These are phyloP conservation scores for Colletotrichum cuscutae DNA, from an alignment of 2,329 filamentous ascomycete genomes.

Conservation along the genomic window DNA sequence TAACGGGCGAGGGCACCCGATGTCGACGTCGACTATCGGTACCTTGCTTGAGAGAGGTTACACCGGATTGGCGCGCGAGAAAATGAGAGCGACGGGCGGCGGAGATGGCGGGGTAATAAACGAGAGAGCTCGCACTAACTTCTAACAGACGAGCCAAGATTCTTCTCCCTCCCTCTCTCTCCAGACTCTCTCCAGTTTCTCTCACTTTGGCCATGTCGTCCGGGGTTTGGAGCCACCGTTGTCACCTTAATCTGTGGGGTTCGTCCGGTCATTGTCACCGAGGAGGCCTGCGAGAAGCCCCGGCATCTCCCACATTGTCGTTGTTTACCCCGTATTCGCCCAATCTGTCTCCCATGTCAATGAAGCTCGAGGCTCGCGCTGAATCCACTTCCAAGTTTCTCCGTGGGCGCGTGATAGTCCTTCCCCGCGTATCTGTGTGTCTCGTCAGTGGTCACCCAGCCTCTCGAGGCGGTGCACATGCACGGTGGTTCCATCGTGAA, in stretches of 20 bases:
- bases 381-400: constrained; percentile 11
- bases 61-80: constrained; percentile 27
- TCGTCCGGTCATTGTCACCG: constrained; percentile 2
- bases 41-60: constrained; percentile 19
- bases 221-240: background rate
- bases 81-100: background rate
- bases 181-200: background rate
- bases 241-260: constrained; percentile 24
- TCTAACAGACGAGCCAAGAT: background rate
- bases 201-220: background rate
- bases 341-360: background rate
- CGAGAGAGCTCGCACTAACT: background rate
- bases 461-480: background rate
- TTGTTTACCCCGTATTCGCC: background rate
- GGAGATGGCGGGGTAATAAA: constrained; percentile 17
- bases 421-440: no score
- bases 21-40: constrained; percentile 13
- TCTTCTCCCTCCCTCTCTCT: no score
- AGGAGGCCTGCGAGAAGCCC: background rate
- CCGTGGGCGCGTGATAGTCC: constrained; percentile 3
- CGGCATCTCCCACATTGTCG: background rate
- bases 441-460: background rate
- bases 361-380: background rate
- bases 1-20: constrained; percentile 3
- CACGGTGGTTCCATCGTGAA: background rate